Conservation (phyloP, 345 rosid species). For the Sonneratia alba region DNA sequence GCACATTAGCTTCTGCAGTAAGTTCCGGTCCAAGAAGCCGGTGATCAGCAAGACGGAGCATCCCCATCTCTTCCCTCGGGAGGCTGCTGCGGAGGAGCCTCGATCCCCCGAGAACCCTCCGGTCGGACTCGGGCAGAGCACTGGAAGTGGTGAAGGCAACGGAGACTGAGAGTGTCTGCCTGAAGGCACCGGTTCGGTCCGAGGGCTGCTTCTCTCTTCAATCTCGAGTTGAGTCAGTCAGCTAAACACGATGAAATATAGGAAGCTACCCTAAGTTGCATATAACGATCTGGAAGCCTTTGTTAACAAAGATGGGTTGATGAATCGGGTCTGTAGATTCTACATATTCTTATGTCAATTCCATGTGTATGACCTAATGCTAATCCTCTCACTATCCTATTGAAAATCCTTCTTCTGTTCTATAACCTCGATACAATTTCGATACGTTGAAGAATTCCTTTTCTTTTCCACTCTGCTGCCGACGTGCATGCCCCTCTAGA, state of each 20-base stretch:
- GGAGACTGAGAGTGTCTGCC: too few species aligned
- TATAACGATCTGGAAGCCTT: background rate
- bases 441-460: background rate
- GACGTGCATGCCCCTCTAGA: background rate
- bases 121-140: conserved; percentile 31
- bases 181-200: conserved; percentile 6
- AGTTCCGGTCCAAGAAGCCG: conserved; percentile 22
- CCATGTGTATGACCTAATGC: background rate
- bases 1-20: conserved; percentile 34
- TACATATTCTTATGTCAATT: background rate
- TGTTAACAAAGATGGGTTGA: background rate
- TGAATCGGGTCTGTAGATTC: background rate
- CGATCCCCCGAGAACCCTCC: conserved; percentile 30
- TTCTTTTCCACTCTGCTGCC: background rate
- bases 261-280: background rate
- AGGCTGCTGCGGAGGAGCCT: conserved; percentile 49
- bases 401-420: background rate
- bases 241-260: background rate
- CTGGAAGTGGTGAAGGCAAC: conserved; percentile 17
- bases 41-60: conserved; percentile 29
- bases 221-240: conserved; percentile 1
- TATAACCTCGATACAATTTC: background rate
- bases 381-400: background rate
- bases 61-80: conserved; percentile 53
- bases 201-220: conserved; percentile 13